Evolutionary conservation across 768 basidiomycete species (phyloP), one percentile per base, ranked within the genome.

Genomic region (Megacollybia marginata): DNA sequence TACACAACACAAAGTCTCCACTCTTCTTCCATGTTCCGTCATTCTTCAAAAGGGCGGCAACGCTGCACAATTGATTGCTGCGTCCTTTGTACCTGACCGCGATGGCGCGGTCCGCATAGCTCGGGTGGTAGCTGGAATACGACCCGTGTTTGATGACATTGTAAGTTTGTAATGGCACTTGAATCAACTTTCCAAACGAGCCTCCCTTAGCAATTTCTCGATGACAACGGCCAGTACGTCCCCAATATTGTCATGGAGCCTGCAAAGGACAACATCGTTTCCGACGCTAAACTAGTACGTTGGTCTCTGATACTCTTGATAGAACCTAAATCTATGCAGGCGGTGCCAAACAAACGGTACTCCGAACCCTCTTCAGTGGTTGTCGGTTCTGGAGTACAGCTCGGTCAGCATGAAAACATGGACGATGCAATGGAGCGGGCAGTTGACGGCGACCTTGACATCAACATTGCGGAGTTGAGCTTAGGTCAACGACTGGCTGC

Each of bases 401-500:
- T 83, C 7, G 81, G 79, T n/a, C 77, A 83, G 49, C 79, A 81
- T 50, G 74, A 73, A 49, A 61, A 64, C n/a, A 65, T 68, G 54
- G 78, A 82, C 54, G 81, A 80, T 49, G 65, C 73, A 4, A 67
- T 69, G 13, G 60, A 66, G 32, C 71, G 66, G 32, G 72, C 79
- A 52, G 61, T 80, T 4, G 85, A 89, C 20, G 88, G 89, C 28
- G 67, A 80, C 33, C 74, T 92, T 9, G 88, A 92, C 54, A 82
- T 85, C 9, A 82, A 95, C 62, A 73, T 93, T 46, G 92, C 92
- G 2, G 94, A 98, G 65, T 76, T 94, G 12, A 91, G 88, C 36
- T 78, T 98, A 4, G 95, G 94, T 5, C 90, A 98, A 66, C 80
- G 93, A 12, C 71, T 97, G 47, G 84, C 88, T 1, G 88, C 86